Base-by-base conservation (phyloP, 768 basidiomycete genomes). In the Mycena leptocephala region DNA sequence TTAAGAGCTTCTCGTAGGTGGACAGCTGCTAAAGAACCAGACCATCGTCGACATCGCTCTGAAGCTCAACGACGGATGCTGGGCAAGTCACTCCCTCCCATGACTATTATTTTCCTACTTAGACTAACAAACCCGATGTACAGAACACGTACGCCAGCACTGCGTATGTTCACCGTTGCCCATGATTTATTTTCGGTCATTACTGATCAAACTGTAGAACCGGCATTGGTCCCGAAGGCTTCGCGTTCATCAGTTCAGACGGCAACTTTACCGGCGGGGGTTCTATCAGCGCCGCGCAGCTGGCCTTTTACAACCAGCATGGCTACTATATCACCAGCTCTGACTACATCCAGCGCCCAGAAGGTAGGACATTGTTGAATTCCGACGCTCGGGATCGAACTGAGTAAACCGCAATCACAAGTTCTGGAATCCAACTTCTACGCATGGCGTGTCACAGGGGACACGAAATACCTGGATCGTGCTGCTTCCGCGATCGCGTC, bases 161-260 rank as follows among this genome's bases (percentile, higher is more conserved):
- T 16, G 30, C 30, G 39, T 26, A 88, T 88, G 93, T 33, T 35
- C 20, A 14, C 18, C 94, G 81, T 63, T 91, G 83, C 16, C 26
- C 3, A 32, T 33, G 11, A 6, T 55, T 6, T 41, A 4, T 14
- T 16, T 72, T 64, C 18, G 1, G 22, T 11, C 35, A 14, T 4
- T 2, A 26, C 43, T 58, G 28, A 59, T 32, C 46, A 65, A 63
- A 62, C 33, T 72, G 26, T 53, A 95, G 94, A 7, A 95, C 94
- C 33, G 94, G 93, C 7, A 95, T 96, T 37, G 95, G 95, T 32
- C 94, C 94, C 1, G 95, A 95, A 82, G 80, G 63, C 0, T 95
- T 95, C 68, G 92, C 90, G 2, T 94, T 86, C 82, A 88, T 90
- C 30, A 91, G 94, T n/a, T 82, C 85, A 20, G 93, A 95, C 76